Evolutionary conservation across 1,139 yeast species (phyloP), one percentile per base, ranked within the genome.

Genomic region (Blastobotrys capitulatus): DNA sequence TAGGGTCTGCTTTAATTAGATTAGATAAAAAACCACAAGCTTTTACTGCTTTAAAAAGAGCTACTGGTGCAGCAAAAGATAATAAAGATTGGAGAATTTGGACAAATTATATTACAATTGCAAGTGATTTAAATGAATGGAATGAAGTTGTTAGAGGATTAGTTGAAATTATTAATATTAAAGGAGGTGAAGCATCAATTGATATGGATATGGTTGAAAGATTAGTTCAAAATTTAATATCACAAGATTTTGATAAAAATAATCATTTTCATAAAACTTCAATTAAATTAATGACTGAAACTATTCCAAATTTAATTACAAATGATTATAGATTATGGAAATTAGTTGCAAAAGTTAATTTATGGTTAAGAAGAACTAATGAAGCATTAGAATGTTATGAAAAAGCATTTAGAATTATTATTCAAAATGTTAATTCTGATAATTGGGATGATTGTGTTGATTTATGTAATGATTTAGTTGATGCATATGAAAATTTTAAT

Each of bases 281-380:
- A 58, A 69, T 82, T 44, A 89, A 86, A 41, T 79, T 88, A 53
- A 74, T 87, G 15, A 82, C 89, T 53, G 75, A 74, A 37, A 70
- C 74, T 44, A 67, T 89, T 37, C 96, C 96, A 1, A 64, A 74
- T 15, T 80, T 86, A 12, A 81, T 87, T 49, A 83, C 84, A 13
- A 73, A 83, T 13, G 82, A 84, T 46, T 77, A 92, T 0, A 76
- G 88, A 60, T 73, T 87, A 49, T 92, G 97, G 96, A 79, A 88
- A 63, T 68, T 87, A 12, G 83, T 88, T 15, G 86, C 96, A 3
- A 78, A 79, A 57, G 96, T 89, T 10, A 90, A 89, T 61, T 64
- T 86, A 22, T 92, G 98, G 97, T 78, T 95, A 60, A 75, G 76
- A 48, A 79, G 77, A 57, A 96, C 96, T 18, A 88, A 97, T 96